phyloP scores from a whole-genome alignment of 305 asterid genomes.

The Solanum aculeatissimum region DNA sequence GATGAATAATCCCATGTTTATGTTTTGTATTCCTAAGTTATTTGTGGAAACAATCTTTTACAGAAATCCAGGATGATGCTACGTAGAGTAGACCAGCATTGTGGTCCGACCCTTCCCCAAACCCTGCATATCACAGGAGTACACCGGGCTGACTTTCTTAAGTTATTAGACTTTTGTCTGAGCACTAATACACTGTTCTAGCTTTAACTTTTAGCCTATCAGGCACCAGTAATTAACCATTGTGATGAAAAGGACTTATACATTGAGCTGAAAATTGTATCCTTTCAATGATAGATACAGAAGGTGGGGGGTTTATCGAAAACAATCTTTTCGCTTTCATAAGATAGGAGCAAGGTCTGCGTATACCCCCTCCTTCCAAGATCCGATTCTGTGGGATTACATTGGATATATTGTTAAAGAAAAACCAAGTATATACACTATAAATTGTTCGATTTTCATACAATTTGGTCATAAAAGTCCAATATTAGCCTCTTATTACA shows the following conservation, averaged over 20 bases:
- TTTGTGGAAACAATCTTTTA: background rate
- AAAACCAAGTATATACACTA: too few relatives aligned
- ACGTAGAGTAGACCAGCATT: background rate
- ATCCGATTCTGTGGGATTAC: fast-evolving
- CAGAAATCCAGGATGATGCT: fast-evolving
- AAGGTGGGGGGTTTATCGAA: background rate
- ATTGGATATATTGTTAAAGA: background rate
- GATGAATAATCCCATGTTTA: background rate
- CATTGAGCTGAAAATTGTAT: background rate
- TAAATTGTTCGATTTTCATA: too few relatives aligned
- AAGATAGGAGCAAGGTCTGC: too few relatives aligned
- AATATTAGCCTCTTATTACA: too few relatives aligned
- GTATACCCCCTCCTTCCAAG: background rate
- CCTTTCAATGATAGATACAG: background rate
- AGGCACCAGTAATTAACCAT: background rate
- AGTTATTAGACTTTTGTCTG: background rate
- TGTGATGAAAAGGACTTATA: background rate
- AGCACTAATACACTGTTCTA: background rate
- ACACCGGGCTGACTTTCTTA: too few relatives aligned
- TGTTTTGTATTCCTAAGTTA: background rate
- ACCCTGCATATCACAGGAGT: background rate
- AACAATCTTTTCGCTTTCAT: too few relatives aligned
- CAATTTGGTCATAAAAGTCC: too few relatives aligned
- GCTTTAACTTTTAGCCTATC: background rate
- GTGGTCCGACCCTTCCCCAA: background rate